A percentile compares a stretch with the other conserved stretches of the same genome.
phyloP scores from a whole-genome alignment of 2,329 filamentous ascomycete genomes.

The Neurospora sp. region DNA sequence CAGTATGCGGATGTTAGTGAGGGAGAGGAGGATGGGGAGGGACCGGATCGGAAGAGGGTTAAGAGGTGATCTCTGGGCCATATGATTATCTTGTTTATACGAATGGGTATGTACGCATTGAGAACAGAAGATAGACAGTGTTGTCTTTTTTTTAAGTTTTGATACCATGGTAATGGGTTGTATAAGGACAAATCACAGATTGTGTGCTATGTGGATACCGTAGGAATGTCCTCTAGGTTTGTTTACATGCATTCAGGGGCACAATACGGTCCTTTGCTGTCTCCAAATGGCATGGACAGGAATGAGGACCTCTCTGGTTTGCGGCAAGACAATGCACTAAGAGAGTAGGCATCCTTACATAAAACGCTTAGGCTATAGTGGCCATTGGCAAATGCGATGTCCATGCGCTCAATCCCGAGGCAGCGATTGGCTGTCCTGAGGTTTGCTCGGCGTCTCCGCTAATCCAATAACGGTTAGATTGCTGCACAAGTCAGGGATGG shows the following conservation, averaged over 20 bases:
- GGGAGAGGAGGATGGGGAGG: conserved; percentile 59
- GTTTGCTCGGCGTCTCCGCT: neutral
- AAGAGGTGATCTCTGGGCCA: conserved; percentile 34
- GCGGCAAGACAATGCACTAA: neutral
- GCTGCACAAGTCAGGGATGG: neutral
- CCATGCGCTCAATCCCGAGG: neutral
- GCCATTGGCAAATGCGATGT: neutral
- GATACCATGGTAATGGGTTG: neutral
- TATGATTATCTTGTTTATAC: neutral
- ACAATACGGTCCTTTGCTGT: neutral
- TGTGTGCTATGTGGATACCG: neutral
- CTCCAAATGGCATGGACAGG: neutral
- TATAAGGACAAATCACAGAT: too few species aligned
- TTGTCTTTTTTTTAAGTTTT: neutral
- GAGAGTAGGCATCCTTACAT: neutral
- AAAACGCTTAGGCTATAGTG: neutral
- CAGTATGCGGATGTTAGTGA: conserved; percentile 87
- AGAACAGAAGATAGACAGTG: neutral
- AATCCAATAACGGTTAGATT: neutral
- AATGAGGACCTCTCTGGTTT: neutral
- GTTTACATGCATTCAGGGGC: neutral
- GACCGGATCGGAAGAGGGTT: conserved; percentile 55
- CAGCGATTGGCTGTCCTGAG: neutral
- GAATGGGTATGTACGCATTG: neutral
- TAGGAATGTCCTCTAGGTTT: neutral